These are phyloP conservation scores for Mariannaea elegans DNA, from an alignment of 2,329 filamentous ascomycete species.

Conservation along the genomic window DNA sequence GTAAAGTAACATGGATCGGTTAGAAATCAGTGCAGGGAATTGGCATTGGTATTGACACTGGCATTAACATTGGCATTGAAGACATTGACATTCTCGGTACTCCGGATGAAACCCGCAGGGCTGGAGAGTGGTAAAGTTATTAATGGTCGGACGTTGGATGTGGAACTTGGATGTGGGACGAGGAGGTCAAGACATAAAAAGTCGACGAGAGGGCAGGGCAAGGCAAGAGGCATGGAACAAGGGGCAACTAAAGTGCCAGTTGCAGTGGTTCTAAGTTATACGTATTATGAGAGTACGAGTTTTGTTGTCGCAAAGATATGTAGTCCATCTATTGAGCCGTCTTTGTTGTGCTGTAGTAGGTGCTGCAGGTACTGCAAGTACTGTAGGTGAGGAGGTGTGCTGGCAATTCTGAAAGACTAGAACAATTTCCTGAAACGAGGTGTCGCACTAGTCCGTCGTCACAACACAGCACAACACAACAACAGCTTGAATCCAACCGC, in stretches of 20 bases:
- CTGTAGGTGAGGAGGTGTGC: conserved; percentile 12
- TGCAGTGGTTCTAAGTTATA: too few species aligned
- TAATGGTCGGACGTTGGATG: conserved; percentile 9
- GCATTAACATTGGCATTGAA: not conserved
- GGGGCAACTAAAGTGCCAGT: conserved; percentile 2
- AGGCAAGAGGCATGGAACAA: conserved; percentile 19
- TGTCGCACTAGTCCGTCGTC: conserved; percentile 21
- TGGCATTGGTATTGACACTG: conserved; percentile 3
- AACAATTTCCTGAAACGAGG: conserved; percentile 27
- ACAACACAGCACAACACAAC: conserved; percentile 8
- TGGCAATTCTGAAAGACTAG: conserved; percentile 19
- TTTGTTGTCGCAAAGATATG: too few species aligned
- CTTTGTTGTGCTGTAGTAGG: conserved; percentile 13
- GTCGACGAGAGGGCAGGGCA: too few species aligned
- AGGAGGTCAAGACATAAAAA: conserved; percentile 6
- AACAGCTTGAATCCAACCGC: too few species aligned
- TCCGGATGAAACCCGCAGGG: conserved; percentile 1
- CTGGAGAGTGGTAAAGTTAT: not conserved
- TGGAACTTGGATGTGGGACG: conserved; percentile 14
- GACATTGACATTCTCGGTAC: not conserved
- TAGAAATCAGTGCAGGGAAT: conserved; percentile 2
- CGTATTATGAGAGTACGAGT: too few species aligned
- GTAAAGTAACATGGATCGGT: conserved; percentile 5
- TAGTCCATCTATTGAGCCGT: too few species aligned
- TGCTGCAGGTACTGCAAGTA: conserved; percentile 1